These are phyloP conservation scores for Carpediemonas membranifera DNA, from an alignment of 78 protist genomes.

Conservation along the genomic window DNA sequence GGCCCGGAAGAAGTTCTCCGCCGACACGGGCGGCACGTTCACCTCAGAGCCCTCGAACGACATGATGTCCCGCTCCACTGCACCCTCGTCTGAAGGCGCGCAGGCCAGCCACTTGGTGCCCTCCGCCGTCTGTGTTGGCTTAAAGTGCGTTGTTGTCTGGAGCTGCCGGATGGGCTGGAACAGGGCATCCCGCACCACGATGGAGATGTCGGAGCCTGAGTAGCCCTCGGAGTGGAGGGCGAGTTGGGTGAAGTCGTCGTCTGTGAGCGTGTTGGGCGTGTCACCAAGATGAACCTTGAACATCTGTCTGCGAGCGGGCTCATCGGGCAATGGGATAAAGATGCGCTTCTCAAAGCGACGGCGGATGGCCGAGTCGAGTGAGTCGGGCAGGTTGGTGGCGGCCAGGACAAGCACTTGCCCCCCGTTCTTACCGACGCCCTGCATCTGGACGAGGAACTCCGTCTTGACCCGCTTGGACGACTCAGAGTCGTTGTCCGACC, in stretches of 20 bases:
- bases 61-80: too few relatives aligned
- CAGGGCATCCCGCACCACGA: too few relatives aligned
- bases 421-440: constrained; percentile 9
- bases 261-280: neutral
- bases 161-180: too few relatives aligned
- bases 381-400: constrained; percentile 32
- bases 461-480: constrained; percentile 8
- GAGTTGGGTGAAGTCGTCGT: constrained; percentile 5
- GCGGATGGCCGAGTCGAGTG: constrained; percentile 11
- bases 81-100: too few relatives aligned
- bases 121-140: too few relatives aligned
- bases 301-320: neutral
- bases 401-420: constrained; percentile 6
- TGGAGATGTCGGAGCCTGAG: too few relatives aligned
- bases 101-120: too few relatives aligned
- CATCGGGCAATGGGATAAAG: constrained; percentile 28
- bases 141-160: too few relatives aligned
- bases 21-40: too few relatives aligned
- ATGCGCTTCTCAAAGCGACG: constrained; percentile 35
- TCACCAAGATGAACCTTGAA: neutral
- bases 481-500: constrained; percentile 4
- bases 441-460: constrained; percentile 23
- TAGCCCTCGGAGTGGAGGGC: too few relatives aligned
- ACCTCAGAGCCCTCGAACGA: too few relatives aligned
- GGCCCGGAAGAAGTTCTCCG: too few relatives aligned